Evolutionary conservation across 345 rosid genomes (phyloP), one percentile per base, ranked within the genome.

Genomic region (Dipteronia sinensis): DNA sequence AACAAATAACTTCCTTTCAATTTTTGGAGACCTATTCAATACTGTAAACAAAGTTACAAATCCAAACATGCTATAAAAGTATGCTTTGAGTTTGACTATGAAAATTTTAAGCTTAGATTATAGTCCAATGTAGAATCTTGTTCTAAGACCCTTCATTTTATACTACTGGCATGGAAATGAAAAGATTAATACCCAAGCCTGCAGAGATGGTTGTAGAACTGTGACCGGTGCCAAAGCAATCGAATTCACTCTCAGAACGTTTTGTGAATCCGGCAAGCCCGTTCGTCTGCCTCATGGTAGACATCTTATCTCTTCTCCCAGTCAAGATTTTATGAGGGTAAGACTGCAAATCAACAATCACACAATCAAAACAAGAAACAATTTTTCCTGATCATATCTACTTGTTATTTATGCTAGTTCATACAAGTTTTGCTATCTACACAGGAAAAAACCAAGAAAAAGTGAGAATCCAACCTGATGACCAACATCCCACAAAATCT

Each of bases 261-360:
- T 94, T 96, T 0, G 97, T 94, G 80, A 96, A 96, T 63, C 98
- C 99, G 0, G 98, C 84, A 62, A 96, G 86, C 27, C 99, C 99
- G 72, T 93, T 84, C 15, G 98, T 93, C 83, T 96, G 97, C 77
- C 99, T 87, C 61, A 96, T 83, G 1, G 98, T 93, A 25, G 86
- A 90, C 99, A 96, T 96, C 89, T 85, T 91, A 61, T 90, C 89
- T 88, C 99, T 91, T 88, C 99, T 87, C 29, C 98, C 98, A 11
- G 97, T 96, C 82, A 96, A 84, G 80, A 96, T 96, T 85, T 96
- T 96, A 70, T 96, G 98, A 13, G 99, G 99, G 76, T 96, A 96
- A 76, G 97, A 86, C 97, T 92, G 88, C 77, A 86, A 74, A 77
- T 22, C 11, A 67, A 38, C 16, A 70, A 17, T 22, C 49, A n/a